Evolutionary conservation across 202 grass and related monocot species (phyloP).

Genomic region (Setaria viridis): DNA sequence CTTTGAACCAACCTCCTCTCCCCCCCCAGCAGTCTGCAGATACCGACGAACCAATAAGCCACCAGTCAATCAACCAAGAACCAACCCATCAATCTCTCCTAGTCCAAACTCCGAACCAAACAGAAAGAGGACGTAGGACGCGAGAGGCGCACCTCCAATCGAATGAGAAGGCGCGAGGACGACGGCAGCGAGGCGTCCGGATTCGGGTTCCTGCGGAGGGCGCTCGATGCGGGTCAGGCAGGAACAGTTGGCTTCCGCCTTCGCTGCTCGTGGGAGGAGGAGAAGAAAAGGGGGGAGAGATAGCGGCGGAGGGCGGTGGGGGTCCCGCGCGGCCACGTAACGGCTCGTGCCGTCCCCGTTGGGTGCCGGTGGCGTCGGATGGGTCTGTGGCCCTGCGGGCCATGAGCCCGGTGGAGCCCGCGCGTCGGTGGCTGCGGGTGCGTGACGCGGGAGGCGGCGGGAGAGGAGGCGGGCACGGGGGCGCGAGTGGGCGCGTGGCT

Average conservation of each 20-base stretch:
- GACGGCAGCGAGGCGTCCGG: neutral
- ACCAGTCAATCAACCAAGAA: neutral
- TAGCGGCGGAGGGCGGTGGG: neutral
- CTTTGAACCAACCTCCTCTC: neutral
- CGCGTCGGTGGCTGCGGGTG: neutral
- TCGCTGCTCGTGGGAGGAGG: neutral
- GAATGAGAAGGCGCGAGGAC: neutral
- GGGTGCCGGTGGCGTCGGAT: neutral
- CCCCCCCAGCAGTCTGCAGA: neutral
- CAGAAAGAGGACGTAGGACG: neutral
- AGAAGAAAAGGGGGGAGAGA: neutral
- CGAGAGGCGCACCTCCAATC: neutral
- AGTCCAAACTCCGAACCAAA: neutral
- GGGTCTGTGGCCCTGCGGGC: neutral
- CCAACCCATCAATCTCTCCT: neutral
- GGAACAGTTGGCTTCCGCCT: neutral
- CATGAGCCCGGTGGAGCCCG: neutral
- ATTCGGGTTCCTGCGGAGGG: neutral
- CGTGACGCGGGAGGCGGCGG: neutral
- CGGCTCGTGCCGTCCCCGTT: constrained; percentile 31
- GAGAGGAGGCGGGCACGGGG: neutral
- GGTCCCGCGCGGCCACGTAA: constrained; percentile 25
- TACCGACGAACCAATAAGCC: neutral
- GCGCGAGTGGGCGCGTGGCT: constrained; percentile 34
- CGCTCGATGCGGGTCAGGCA: neutral